Percentiles rank a stretch among this genome's conserved stretches.
phyloP scores from a whole-genome alignment of 768 basidiomycete genomes.

The Gymnopilus dilepis region DNA sequence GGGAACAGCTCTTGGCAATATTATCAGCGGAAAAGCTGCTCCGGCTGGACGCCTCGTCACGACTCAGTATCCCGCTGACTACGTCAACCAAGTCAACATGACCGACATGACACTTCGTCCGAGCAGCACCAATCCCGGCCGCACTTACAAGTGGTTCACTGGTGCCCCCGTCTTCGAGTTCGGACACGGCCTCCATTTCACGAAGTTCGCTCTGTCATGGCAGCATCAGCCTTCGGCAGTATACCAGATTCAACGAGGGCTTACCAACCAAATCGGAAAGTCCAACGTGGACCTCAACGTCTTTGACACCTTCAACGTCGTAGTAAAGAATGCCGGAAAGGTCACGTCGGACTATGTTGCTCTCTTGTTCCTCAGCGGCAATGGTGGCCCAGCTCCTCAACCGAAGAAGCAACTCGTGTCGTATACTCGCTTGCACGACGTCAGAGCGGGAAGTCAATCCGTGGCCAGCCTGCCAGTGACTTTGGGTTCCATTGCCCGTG shows the following conservation, averaged over 20 bases:
- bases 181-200: constrained; percentile 60
- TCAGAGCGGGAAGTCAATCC: constrained; percentile 30
- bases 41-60: constrained; percentile 60
- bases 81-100: constrained; percentile 54
- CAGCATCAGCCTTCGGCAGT: constrained; percentile 34
- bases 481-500: constrained; percentile 53
- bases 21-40: constrained; percentile 53
- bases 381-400: constrained; percentile 52
- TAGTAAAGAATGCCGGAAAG: constrained; percentile 53
- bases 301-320: constrained; percentile 55
- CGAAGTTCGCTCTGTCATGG: constrained; percentile 52
- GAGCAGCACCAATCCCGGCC: constrained; percentile 51
- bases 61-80: constrained; percentile 59
- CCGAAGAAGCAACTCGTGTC: constrained; percentile 58
- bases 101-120: constrained; percentile 64
- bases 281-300: constrained; percentile 45
- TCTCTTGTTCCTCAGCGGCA: constrained; percentile 54
- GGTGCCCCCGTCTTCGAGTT: constrained; percentile 57
- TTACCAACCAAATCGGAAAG: constrained; percentile 14
- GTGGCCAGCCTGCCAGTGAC: constrained; percentile 46
- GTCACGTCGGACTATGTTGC: constrained; percentile 60
- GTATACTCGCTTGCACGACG: constrained; percentile 46
- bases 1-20: constrained; percentile 57
- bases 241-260: constrained; percentile 44
- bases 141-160: constrained; percentile 64